Conservation (phyloP, 2,329 filamentous ascomycete species). For the Thielaviopsis cerberus region DNA sequence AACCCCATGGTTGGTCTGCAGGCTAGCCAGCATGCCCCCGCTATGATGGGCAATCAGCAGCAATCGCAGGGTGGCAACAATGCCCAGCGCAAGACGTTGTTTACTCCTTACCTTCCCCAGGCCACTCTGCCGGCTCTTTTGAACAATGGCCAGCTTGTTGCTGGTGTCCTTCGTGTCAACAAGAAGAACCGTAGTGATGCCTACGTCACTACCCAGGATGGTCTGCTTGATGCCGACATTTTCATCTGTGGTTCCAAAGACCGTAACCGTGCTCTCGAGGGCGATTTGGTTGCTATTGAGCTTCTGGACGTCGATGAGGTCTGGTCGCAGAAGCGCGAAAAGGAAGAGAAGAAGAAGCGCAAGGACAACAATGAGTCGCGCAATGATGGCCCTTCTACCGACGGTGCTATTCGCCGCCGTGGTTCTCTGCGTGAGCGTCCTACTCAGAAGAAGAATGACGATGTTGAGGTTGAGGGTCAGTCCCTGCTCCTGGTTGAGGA, state of each 20-base stretch:
- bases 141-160: constrained; percentile 81
- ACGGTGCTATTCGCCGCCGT: constrained; percentile 76
- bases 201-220: constrained; percentile 84
- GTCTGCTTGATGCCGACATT: constrained; percentile 81
- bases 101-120: constrained; percentile 93
- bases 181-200: constrained; percentile 99
- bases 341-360: constrained; percentile 99
- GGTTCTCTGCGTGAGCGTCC: constrained; percentile 91
- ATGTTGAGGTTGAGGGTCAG: constrained; percentile 95
- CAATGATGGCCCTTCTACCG: constrained; percentile 40
- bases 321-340: constrained; percentile 96
- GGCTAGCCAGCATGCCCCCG: constrained; percentile 10
- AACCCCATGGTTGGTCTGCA: constrained; percentile 45
- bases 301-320: constrained; percentile 95
- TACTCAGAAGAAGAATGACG: constrained; percentile 99
- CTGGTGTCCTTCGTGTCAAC: constrained; percentile 91
- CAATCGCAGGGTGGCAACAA: constrained; percentile 52
- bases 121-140: constrained; percentile 81
- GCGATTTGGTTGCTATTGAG: constrained; percentile 87
- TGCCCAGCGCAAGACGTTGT: constrained; percentile 92
- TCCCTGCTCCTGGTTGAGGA: constrained; percentile 92
- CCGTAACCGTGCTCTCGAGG: constrained; percentile 87
- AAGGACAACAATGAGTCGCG: constrained; percentile 95
- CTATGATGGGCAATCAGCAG: constrained; percentile 46
- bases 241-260: constrained; percentile 99